phyloP scores from a whole-genome alignment of 257 asterid genomes.

The Gynochthodes officinalis region DNA sequence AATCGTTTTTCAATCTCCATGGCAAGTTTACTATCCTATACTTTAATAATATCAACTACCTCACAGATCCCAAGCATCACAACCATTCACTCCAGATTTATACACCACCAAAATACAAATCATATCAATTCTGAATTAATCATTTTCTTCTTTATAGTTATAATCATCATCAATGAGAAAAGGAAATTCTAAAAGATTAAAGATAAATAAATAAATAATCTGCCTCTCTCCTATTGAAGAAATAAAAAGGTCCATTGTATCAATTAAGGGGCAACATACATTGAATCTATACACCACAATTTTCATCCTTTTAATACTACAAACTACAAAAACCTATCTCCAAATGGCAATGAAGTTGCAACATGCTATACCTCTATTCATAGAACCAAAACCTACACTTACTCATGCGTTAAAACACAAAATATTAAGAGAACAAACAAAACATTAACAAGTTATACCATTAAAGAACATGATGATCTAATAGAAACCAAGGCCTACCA shows the following conservation, averaged over 20 bases:
- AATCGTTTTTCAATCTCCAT: not conserved
- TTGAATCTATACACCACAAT: too few relatives aligned
- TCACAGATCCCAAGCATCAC: not conserved
- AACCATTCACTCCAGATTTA: not conserved
- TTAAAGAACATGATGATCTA: conserved; percentile 54
- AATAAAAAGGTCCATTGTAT: too few relatives aligned
- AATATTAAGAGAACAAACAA: not conserved
- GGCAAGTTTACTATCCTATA: not conserved
- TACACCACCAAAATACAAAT: too few relatives aligned
- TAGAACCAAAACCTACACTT: not conserved
- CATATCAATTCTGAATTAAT: not conserved
- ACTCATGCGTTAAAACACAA: not conserved
- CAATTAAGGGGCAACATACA: too few relatives aligned
- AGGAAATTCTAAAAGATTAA: too few relatives aligned
- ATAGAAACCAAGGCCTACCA: conserved; percentile 71
- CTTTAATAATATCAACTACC: too few relatives aligned
- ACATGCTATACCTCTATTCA: not conserved
- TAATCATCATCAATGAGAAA: too few relatives aligned
- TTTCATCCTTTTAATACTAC: too few relatives aligned
- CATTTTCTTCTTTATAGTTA: not conserved
- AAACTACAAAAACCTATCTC: not conserved
- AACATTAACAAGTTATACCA: conserved; percentile 32
- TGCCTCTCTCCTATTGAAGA: too few relatives aligned
- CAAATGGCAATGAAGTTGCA: not conserved
- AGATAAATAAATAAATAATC: too few relatives aligned